Percentiles rank a stretch among this genome's conserved stretches.
Conservation (phyloP, 257 asterid species). For the Salvia rosmarinus region DNA sequence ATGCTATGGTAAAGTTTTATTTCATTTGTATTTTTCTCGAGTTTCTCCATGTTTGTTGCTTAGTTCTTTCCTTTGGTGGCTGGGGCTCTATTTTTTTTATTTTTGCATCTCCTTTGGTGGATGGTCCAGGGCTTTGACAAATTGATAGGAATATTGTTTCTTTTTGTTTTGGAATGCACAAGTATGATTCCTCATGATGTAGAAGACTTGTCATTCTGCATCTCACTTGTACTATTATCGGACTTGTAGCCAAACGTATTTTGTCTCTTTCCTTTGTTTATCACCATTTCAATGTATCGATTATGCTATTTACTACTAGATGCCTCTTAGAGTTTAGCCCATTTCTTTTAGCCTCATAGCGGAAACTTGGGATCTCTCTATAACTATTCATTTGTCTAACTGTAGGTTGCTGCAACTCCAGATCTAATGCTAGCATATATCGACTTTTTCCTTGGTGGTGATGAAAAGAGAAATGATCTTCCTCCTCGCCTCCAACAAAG, state of each 20-base stretch:
- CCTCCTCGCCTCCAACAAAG: slow-evolving; percentile 87
- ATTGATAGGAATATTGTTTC: background rate
- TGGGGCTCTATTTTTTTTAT: background rate
- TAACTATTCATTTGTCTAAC: slow-evolving; percentile 27
- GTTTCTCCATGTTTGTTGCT: background rate
- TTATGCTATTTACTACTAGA: background rate
- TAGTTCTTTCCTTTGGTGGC: slow-evolving; percentile 21
- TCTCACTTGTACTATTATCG: background rate
- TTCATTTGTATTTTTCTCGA: background rate
- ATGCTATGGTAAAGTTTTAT: background rate
- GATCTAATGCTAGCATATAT: slow-evolving; percentile 93
- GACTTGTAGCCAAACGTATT: background rate
- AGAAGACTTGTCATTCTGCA: background rate
- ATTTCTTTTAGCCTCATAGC: background rate
- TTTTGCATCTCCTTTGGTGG: slow-evolving; percentile 7
- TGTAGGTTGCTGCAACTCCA: slow-evolving; percentile 95
- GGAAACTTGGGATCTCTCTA: background rate
- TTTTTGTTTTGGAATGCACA: background rate
- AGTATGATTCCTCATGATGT: too few species aligned
- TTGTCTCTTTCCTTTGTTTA: background rate
- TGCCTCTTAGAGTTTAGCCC: background rate
- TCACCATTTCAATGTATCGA: background rate
- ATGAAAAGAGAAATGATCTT: slow-evolving; percentile 89
- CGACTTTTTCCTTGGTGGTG: slow-evolving; percentile 98
- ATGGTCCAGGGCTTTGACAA: background rate